These are phyloP conservation scores for Lathyrus sativus DNA, from an alignment of 306 rosid genomes.

Conservation along the genomic window DNA sequence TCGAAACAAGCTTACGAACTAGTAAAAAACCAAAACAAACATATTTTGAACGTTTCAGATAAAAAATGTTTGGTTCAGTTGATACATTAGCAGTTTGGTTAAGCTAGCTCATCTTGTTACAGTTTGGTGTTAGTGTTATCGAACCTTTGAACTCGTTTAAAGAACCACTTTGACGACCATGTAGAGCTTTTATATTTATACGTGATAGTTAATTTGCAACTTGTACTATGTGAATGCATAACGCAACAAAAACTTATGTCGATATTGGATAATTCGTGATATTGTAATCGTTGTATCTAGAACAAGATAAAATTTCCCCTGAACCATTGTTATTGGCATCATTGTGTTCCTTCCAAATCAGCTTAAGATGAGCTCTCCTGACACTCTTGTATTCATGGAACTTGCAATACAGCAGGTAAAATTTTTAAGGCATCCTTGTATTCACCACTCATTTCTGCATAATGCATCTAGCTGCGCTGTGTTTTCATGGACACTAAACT, in stretches of 20 bases:
- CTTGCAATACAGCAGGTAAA: slow-evolving; percentile 75
- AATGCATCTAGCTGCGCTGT: background rate
- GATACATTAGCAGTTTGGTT: too few relatives aligned
- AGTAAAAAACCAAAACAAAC: too few relatives aligned
- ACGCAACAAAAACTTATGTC: background rate
- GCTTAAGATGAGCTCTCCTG: slow-evolving; percentile 22
- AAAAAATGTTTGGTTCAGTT: too few relatives aligned
- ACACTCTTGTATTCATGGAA: slow-evolving; percentile 55
- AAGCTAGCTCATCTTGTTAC: too few relatives aligned
- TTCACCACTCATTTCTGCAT: background rate
- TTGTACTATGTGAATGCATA: background rate
- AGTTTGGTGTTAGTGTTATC: too few relatives aligned
- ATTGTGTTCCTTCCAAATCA: slow-evolving; percentile 3
- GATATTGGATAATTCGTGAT: background rate
- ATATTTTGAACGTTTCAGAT: too few relatives aligned
- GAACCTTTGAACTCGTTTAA: too few relatives aligned
- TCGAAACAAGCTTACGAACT: too few relatives aligned
- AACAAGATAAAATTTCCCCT: background rate
- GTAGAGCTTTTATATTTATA: background rate
- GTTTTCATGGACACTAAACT: background rate
- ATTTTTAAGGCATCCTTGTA: background rate
- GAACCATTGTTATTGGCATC: background rate
- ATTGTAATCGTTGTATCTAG: background rate
- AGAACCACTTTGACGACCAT: background rate
- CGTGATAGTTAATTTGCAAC: background rate